A percentile compares a stretch with the other conserved stretches of the same genome.
Evolutionary conservation across 495 filamentous ascomycete genomes (phyloP).

Genomic region (Penicillium manginii): DNA sequence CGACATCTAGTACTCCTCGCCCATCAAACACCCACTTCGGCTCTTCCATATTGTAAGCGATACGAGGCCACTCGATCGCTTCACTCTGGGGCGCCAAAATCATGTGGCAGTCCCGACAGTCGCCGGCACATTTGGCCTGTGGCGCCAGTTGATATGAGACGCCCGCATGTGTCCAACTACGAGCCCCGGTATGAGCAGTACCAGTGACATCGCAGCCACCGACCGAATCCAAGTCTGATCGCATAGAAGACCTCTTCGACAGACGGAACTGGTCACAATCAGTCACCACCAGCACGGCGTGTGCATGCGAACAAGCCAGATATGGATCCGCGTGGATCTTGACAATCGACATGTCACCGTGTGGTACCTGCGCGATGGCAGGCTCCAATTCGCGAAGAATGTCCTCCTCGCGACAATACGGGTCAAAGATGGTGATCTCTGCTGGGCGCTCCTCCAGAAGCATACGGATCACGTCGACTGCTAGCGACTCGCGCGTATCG

Average conservation of each 20-base stretch:
- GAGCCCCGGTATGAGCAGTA: not conserved
- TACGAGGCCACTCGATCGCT: conserved; percentile 53
- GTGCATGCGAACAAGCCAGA: conserved; percentile 35
- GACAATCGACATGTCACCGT: conserved; percentile 23
- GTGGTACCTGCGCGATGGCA: conserved; percentile 15
- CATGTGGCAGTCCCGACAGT: conserved; percentile 31
- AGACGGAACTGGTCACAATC: conserved; percentile 32
- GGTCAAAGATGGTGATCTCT: conserved; percentile 71
- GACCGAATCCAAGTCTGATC: conserved; percentile 4
- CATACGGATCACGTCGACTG: conserved; percentile 65
- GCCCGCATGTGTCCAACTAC: not conserved
- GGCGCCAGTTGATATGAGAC: not conserved
- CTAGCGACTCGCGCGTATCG: conserved; percentile 71
- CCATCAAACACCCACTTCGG: conserved; percentile 75
- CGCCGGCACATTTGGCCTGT: conserved; percentile 27
- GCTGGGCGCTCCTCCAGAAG: conserved; percentile 61
- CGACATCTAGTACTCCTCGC: conserved; percentile 62
- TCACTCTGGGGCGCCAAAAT: conserved; percentile 11
- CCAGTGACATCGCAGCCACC: not conserved
- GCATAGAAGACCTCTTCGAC: not conserved
- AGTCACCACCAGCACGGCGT: conserved; percentile 39
- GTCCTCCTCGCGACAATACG: conserved; percentile 55
- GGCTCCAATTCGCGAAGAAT: conserved; percentile 39
- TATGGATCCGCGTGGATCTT: conserved; percentile 39
- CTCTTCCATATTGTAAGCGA: conserved; percentile 58